Evolutionary conservation across 164 flowering plant genomes (phyloP).

Genomic region (Tetrastigma voinierianum): DNA sequence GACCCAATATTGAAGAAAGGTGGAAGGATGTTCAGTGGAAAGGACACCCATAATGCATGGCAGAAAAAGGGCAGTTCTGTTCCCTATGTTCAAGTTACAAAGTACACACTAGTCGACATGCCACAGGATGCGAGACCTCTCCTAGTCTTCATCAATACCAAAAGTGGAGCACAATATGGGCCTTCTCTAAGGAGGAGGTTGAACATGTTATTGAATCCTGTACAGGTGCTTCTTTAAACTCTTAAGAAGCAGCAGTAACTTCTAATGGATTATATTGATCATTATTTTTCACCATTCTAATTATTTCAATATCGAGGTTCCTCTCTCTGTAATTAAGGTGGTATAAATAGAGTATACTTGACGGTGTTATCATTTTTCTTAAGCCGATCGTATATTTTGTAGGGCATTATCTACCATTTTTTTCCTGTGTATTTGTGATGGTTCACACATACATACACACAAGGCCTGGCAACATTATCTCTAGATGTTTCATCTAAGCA

Average conservation of each 20-base stretch:
- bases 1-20: constrained; percentile 21
- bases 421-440: too few relatives aligned
- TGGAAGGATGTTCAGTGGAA: constrained; percentile 17
- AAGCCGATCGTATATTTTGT: too few relatives aligned
- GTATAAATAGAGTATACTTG: too few relatives aligned
- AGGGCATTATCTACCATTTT: too few relatives aligned
- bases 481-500: not conserved
- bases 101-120: constrained; percentile 48
- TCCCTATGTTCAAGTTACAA: constrained; percentile 25
- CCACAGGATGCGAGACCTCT: constrained; percentile 74
- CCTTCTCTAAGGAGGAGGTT: constrained; percentile 49
- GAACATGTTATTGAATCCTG: constrained; percentile 73
- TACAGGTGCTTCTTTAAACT: constrained; percentile 47
- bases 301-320: too few relatives aligned
- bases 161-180: constrained; percentile 79
- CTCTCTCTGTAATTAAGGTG: too few relatives aligned
- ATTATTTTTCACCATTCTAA: too few relatives aligned
- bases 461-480: too few relatives aligned
- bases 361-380: too few relatives aligned
- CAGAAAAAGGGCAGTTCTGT: constrained; percentile 21
- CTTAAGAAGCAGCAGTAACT: not conserved
- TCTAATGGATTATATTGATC: too few relatives aligned
- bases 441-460: too few relatives aligned
- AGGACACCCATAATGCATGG: constrained; percentile 23
- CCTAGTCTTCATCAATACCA: constrained; percentile 70